Conservation (phyloP, 345 rosid species). For the Linum tenue region DNA sequence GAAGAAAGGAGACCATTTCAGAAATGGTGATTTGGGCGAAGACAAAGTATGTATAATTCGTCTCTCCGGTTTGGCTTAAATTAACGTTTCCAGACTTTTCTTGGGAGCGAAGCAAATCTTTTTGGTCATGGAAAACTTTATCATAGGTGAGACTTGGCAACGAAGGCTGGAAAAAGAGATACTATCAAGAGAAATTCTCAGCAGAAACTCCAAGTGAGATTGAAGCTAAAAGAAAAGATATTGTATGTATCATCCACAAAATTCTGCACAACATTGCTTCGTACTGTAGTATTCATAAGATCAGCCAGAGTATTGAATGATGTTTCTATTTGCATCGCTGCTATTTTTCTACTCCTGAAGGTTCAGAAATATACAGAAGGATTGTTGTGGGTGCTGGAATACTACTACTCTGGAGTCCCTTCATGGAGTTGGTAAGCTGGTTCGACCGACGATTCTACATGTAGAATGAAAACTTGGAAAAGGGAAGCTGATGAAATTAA, state of each 20-base stretch:
- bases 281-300: background rate
- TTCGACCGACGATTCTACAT: background rate
- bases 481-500: background rate
- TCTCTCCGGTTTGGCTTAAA: background rate
- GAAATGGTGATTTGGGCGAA: background rate
- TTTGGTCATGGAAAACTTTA: background rate
- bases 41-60: conserved; percentile 13
- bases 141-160: conserved; percentile 16
- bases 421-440: conserved; percentile 24
- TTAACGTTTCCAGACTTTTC: background rate
- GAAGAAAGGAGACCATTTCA: conserved; percentile 15
- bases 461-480: background rate
- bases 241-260: conserved; percentile 9
- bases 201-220: background rate
- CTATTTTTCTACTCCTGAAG: background rate
- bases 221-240: conserved; percentile 11
- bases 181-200: conserved; percentile 19
- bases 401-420: conserved; percentile 20
- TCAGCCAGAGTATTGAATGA: background rate
- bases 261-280: background rate
- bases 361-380: conserved; percentile 22
- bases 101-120: background rate
- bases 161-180: conserved; percentile 20
- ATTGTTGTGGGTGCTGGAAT: conserved; percentile 19
- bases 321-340: background rate